Evolutionary conservation across 371 early-diverging fungal species (phyloP), one percentile per base, ranked within the genome.

Genomic region (Mucor lusitanicus): DNA sequence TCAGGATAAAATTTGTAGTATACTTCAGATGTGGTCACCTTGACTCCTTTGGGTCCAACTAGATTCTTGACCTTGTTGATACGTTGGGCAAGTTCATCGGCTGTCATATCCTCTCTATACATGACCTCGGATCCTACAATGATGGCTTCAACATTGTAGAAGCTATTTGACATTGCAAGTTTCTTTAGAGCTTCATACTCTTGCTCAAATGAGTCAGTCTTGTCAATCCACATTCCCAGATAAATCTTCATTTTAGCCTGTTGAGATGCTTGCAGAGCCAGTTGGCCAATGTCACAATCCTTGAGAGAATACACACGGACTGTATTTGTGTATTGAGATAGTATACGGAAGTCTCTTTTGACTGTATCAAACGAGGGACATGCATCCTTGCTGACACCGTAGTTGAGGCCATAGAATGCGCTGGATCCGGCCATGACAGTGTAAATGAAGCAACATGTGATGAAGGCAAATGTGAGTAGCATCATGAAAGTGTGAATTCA

Each of bases 101-200:
- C 61, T 48, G 74, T 71, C 56, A 80, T 64, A 8, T 86, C 85
- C 28, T 76, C 65, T 70, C 89, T 85, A 59, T 87, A 87, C n/a
- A 86, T 65, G 6, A 83, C 82, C 54, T 89, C 89, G 30, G 85
- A 88, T 7, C 89, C 89, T 12, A 88, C 88, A 60, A 88, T 80
- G 39, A 88, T 73, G 7, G 80, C 78, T 4, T 75, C 73, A 2
- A 89, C 87, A 12, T 80, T 84, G 40, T 63, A 35, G 13, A 68
- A 46, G 11, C 48, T 44, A 17, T 68, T 37, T 5, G 57, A 58
- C 13, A 30, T 6, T 65, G 40, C 66, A 3, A 89, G 61, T 0
- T 75, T 63, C 25, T 81, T 19, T 5, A 89, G 73, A 48, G 82
- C 82, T 6, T 62, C 60, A 48, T 67, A 69, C 46, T 89, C 88